A percentile compares a stretch with the other conserved stretches of the same genome.
These are phyloP conservation scores for Ananas comosus DNA, from an alignment of 176 grass and related monocot species.

Conservation along the genomic window DNA sequence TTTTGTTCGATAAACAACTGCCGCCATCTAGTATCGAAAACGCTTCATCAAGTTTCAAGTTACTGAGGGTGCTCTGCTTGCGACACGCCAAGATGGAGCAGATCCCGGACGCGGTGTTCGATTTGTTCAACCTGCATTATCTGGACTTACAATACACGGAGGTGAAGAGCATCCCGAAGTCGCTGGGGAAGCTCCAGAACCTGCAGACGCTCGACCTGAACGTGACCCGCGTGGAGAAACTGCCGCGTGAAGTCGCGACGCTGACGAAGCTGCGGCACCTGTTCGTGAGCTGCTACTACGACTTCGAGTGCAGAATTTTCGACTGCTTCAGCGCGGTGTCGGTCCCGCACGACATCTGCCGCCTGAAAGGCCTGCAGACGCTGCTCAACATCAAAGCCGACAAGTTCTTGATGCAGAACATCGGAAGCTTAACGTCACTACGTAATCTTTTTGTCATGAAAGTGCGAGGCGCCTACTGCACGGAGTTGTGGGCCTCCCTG, in stretches of 20 bases:
- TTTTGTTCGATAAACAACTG: slow-evolving; percentile 12
- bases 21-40: slow-evolving; percentile 22
- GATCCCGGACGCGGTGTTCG: slow-evolving; percentile 24
- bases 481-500: slow-evolving; percentile 27
- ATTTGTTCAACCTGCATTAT: slow-evolving; percentile 38
- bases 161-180: slow-evolving; percentile 30
- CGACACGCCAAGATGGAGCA: slow-evolving; percentile 19
- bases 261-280: slow-evolving; percentile 38
- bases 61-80: slow-evolving; percentile 27
- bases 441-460: slow-evolving; percentile 22
- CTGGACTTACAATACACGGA: slow-evolving; percentile 23
- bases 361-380: slow-evolving; percentile 15
- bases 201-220: slow-evolving; percentile 33
- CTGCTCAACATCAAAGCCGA: slow-evolving; percentile 21
- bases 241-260: slow-evolving; percentile 28
- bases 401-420: slow-evolving; percentile 18
- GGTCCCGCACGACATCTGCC: slow-evolving; percentile 8
- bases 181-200: slow-evolving; percentile 33
- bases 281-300: background rate
- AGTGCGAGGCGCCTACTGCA: slow-evolving; percentile 11
- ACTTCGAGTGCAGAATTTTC: background rate
- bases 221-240: slow-evolving; percentile 5
- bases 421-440: slow-evolving; percentile 16
- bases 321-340: slow-evolving; percentile 12
- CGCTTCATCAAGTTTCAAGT: slow-evolving; percentile 21